Percentiles rank a stretch among this genome's conserved stretches.
Evolutionary conservation across 768 basidiomycete genomes (phyloP).

Genomic region (Pleurotus platypus): DNA sequence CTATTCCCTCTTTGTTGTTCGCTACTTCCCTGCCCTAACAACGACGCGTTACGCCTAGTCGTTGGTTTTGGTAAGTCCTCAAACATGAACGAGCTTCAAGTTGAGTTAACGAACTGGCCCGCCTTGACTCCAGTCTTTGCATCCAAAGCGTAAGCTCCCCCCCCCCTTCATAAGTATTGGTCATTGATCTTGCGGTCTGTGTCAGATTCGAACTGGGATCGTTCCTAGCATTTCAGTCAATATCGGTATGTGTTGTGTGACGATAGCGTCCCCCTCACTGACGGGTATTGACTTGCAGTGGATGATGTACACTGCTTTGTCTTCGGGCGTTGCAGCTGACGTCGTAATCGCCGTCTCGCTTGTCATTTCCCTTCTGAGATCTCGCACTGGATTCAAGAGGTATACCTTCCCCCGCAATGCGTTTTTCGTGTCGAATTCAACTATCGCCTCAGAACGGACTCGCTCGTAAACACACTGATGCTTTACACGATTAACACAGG

Average conservation of each 20-base stretch:
- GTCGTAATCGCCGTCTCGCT: constrained; percentile 36
- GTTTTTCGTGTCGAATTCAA: neutral
- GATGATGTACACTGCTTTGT: constrained; percentile 26
- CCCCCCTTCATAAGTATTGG: too few species aligned
- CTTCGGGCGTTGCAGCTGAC: constrained; percentile 39
- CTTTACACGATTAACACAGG: constrained; percentile 45
- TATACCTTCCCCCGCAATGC: constrained; percentile 10
- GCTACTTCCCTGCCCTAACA: neutral
- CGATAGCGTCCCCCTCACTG: too few species aligned
- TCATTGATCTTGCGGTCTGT: neutral
- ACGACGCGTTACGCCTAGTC: neutral
- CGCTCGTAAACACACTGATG: constrained; percentile 38
- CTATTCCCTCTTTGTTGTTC: neutral
- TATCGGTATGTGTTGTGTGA: neutral
- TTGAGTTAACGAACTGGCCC: neutral
- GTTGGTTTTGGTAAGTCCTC: neutral
- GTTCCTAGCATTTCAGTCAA: neutral
- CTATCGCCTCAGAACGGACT: constrained; percentile 26
- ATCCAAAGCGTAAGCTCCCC: constrained; percentile 20
- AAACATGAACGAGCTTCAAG: neutral
- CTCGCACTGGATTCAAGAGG: constrained; percentile 31
- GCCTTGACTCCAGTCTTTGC: constrained; percentile 20
- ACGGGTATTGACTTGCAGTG: constrained; percentile 13
- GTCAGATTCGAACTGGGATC: neutral
- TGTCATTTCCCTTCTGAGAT: constrained; percentile 36